Base-by-base conservation (phyloP, 1,284 basidiomycete species). In the Leccinum huronense region DNA sequence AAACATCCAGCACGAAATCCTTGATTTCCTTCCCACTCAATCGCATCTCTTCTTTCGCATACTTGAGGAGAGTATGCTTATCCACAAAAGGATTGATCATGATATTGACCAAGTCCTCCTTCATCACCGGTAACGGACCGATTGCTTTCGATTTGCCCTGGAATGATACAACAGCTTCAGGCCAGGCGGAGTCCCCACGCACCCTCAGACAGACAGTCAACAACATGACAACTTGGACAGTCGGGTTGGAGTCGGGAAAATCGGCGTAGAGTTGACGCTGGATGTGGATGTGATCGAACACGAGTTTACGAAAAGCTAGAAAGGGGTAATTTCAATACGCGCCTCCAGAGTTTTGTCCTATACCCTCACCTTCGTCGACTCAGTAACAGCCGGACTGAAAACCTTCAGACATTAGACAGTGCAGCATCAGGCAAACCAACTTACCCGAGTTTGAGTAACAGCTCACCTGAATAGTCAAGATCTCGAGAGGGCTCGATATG, bases 21-120 rank as follows among this genome's bases (percentile, higher is more conserved):
- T 77, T 76, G 13, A 83, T 75, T 40, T 82, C 83, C 55, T 76
- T 72, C 58, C 65, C 68, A 62, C 71, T 73, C 74, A 86, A 75
- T 59, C 76, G 78, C 69, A 84, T 79, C 33, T 78, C 73, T 23
- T 79, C 78, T 64, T 78, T 80, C 36, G 85, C 85, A 67, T 84
- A 91, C 60, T 83, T 83, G n/a, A 90, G 72, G 38, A 80, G 75
- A 38, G 73, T 66, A 72, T 81, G 84, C 62, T 81, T 80, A 69
- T 90, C 88, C 57, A 89, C 81, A 70, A 90, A 90, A 34, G 88
- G 87, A 72, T 84, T 90, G 60, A 84, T 74, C 61, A 91, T 80
- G 56, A 90, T 78, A 69, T 86, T 83, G 63, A 83, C 78, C 48
- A 88, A 77, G 73, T 91, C 90, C 60, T 79, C 76, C 67, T 77